These are phyloP conservation scores for Trebouxia gelatinosa DNA, from an alignment of 163 green algal genomes.

Conservation along the genomic window DNA sequence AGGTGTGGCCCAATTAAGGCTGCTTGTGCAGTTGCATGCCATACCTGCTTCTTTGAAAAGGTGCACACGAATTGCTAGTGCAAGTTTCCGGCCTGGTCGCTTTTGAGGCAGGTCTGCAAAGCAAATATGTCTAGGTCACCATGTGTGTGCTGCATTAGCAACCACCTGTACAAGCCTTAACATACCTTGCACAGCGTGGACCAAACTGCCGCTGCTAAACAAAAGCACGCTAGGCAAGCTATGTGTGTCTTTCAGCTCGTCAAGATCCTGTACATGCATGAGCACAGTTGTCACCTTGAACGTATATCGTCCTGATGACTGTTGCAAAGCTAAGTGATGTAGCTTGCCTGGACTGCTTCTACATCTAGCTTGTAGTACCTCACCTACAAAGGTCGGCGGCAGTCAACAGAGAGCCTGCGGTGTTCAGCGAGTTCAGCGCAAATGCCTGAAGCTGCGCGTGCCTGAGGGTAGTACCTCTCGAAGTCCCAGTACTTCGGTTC, in stretches of 20 bases:
- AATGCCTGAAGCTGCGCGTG: no score
- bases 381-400: neutral
- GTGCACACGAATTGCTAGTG: slow-evolving; percentile 2
- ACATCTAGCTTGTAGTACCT: slow-evolving; percentile 25
- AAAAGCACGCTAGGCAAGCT: slow-evolving; percentile 9
- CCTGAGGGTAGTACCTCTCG: slow-evolving; percentile 4
- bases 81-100: slow-evolving; percentile 7
- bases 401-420: no score
- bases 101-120: slow-evolving; percentile 13
- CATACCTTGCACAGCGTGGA: slow-evolving; percentile 7
- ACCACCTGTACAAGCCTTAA: no score
- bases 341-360: no score
- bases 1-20: no score
- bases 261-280: slow-evolving; percentile 5
- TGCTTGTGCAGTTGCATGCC: no score
- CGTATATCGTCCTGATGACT: no score
- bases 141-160: no score
- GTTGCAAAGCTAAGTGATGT: no score
- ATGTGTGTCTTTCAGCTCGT: slow-evolving; percentile 12
- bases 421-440: no score
- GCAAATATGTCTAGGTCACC: no score
- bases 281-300: no score
- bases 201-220: neutral
- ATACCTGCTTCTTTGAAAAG: slow-evolving; percentile 6
- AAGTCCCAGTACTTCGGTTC: slow-evolving; percentile 14